Base-by-base conservation (phyloP, 805 yeast species). In the Nakazawaea populi region DNA sequence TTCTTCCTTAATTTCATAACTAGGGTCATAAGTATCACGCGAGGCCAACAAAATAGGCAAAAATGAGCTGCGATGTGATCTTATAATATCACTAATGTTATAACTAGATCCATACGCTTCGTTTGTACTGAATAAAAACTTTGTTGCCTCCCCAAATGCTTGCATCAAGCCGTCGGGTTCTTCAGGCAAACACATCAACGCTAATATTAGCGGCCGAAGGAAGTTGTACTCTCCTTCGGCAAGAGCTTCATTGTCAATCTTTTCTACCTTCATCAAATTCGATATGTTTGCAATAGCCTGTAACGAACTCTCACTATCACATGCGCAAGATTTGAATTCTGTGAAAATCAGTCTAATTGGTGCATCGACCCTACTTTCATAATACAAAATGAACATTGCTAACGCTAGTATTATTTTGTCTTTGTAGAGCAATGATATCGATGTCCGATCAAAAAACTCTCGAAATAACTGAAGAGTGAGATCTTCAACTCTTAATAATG, bases 1-100 rank as follows among this genome's bases (percentile, higher is more conserved):
- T 6, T 56, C 55, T 0, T 60, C 59, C 0, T 38, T 71, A 3
- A 90, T 70, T 48, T 70, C 74, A 50, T 71, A 71, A 0, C 86
- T 76, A 0, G 92, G 83, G 64, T 91, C 97, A 53, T 69, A 74
- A 2, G 87, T 87, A 30, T 76, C 76, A 5, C 81, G 74, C 0
- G 85, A 76, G 27, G 83, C 77, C 29, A 88, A 55, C 14, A 87
- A 63, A 1, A 86, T 60, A 2, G 82, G 78, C 7, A 47, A 39
- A 9, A 56, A 11, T 5, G 54, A 40, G 11, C 52, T 44, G 34
- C 59, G 50, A 40, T 51, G 44, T 9, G n/a, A 51, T 7, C 54
- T 11, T 5, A 66, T 52, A 4, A 73, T 49, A 31, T 70, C 60
- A 0, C 51, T 51, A 11, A 77, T 49, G 6, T 58, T 66, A 56